phyloP scores from a whole-genome alignment of 805 yeast species.

The Myxozyma kluyveri region DNA sequence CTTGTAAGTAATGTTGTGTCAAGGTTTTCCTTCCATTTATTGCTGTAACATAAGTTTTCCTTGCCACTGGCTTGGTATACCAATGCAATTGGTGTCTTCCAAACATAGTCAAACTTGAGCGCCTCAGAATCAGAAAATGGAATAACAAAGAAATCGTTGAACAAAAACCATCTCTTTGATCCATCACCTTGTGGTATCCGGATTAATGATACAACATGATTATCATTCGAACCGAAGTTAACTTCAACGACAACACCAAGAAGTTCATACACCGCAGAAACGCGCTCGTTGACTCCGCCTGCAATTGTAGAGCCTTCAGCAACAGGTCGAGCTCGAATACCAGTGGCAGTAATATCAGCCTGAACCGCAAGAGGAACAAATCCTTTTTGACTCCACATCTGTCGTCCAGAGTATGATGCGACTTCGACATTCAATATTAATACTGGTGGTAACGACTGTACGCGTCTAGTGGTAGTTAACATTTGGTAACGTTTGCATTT shows the following conservation, averaged over 20 bases:
- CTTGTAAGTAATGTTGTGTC: constrained; percentile 66
- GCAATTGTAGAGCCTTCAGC: background rate
- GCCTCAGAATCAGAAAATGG: constrained; percentile 76
- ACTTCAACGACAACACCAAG: constrained; percentile 41
- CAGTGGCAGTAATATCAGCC: constrained; percentile 7
- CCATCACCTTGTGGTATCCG: constrained; percentile 26
- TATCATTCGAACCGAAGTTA: constrained; percentile 31
- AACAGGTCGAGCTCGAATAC: constrained; percentile 7
- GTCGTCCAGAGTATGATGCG: constrained; percentile 30
- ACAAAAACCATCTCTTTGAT: constrained; percentile 64
- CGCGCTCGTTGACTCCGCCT: background rate
- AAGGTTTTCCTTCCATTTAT: constrained; percentile 50
- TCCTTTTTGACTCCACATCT: constrained; percentile 24
- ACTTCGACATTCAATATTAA: constrained; percentile 60
- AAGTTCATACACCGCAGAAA: constrained; percentile 33
- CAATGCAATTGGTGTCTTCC: constrained; percentile 80
- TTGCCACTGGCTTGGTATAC: constrained; percentile 53
- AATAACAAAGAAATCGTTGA: constrained; percentile 87
- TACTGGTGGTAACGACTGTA: constrained; percentile 59
- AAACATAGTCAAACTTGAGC: constrained; percentile 62
- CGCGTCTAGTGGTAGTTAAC: constrained; percentile 52
- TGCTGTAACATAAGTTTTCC: constrained; percentile 41
- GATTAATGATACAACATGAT: constrained; percentile 41
- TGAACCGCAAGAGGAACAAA: constrained; percentile 24
- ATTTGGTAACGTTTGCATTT: constrained; percentile 52